Percentiles rank a stretch among this genome's conserved stretches.
Evolutionary conservation across 805 yeast species (phyloP).

Genomic region (Candida montana): DNA sequence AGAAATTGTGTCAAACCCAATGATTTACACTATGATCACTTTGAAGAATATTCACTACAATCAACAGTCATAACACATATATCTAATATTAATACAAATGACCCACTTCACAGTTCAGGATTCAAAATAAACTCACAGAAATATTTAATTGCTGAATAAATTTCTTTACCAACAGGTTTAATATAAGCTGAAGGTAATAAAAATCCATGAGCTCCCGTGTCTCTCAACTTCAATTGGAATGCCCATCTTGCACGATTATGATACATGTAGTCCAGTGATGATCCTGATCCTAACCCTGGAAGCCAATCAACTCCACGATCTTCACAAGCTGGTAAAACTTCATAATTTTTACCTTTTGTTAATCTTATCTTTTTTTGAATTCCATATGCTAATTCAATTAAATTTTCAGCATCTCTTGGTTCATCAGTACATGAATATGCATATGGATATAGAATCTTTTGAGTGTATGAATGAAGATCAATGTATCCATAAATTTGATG

Average conservation of each 20-base stretch:
- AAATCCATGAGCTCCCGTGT: slow-evolving; percentile 79
- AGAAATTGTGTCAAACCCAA: too few species aligned
- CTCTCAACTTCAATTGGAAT: slow-evolving; percentile 74
- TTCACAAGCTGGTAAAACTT: slow-evolving; percentile 71
- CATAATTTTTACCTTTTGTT: slow-evolving; percentile 57
- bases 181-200: slow-evolving; percentile 67
- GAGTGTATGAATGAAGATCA: slow-evolving; percentile 82
- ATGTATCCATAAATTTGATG: slow-evolving; percentile 70
- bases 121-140: slow-evolving; percentile 48
- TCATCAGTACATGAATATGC: slow-evolving; percentile 68
- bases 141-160: slow-evolving; percentile 60
- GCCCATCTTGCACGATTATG: slow-evolving; percentile 82
- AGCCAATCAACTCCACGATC: slow-evolving; percentile 70
- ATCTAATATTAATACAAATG: too few species aligned
- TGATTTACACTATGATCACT: too few species aligned
- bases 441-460: slow-evolving; percentile 77
- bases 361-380: slow-evolving; percentile 66
- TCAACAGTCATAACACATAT: too few species aligned
- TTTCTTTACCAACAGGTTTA: slow-evolving; percentile 71
- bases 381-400: slow-evolving; percentile 78
- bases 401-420: slow-evolving; percentile 78
- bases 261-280: slow-evolving; percentile 79
- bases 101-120: slow-evolving; percentile 30
- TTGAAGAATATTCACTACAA: too few species aligned
- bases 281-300: slow-evolving; percentile 75